Percentiles rank a stretch among this genome's conserved stretches.
phyloP scores from a whole-genome alignment of 805 yeast genomes.

The Suhomyces vadensis region DNA sequence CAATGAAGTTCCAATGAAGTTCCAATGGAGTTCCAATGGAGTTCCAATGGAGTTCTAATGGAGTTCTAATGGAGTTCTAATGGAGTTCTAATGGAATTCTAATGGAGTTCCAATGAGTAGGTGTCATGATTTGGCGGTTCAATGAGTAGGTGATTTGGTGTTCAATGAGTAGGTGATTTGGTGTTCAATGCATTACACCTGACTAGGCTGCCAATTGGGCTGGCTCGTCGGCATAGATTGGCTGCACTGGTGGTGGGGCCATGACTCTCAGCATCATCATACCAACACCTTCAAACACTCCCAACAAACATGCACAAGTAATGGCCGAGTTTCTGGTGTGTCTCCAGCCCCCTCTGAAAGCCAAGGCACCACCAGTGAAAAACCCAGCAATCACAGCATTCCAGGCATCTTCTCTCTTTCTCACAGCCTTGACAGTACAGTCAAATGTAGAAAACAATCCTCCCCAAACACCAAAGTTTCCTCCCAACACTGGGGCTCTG shows the following conservation, averaged over 20 bases:
- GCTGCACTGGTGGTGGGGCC: conserved; percentile 66
- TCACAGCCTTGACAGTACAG: conserved; percentile 90
- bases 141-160: neutral
- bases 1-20: too few species aligned
- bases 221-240: conserved; percentile 45
- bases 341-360: conserved; percentile 98
- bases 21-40: too few species aligned
- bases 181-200: neutral
- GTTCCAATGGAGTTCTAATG: too few species aligned
- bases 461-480: conserved; percentile 99
- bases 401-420: conserved; percentile 98
- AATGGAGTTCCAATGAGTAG: too few species aligned
- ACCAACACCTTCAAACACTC: conserved; percentile 98
- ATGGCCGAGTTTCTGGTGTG: conserved; percentile 96
- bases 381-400: conserved; percentile 98
- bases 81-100: too few species aligned
- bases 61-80: too few species aligned
- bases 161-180: neutral
- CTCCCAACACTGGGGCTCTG: conserved; percentile 98
- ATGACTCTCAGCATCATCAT: conserved; percentile 89
- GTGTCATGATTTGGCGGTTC: too few species aligned
- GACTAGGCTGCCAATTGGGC: conserved; percentile 37
- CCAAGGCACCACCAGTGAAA: conserved; percentile 96
- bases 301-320: conserved; percentile 94
- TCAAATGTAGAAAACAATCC: conserved; percentile 95